Conservation (phyloP, 2,329 filamentous ascomycete genomes). For the Aspergillus calidoustus region DNA sequence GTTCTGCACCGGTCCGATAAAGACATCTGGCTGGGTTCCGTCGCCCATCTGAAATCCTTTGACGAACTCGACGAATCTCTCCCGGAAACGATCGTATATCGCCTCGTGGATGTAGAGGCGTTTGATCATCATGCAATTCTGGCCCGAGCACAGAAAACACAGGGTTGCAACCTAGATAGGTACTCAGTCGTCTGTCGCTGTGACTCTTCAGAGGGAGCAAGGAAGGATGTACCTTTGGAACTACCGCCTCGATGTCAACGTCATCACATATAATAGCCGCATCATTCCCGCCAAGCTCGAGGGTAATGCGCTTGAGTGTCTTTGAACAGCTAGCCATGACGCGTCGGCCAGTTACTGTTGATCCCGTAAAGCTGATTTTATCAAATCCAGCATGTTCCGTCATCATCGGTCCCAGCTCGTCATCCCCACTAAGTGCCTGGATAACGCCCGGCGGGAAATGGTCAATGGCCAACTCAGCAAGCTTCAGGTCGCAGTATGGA, state of each 20-base stretch:
- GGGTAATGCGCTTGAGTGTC: constrained; percentile 44
- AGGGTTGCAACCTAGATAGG: background rate
- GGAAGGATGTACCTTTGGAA: too few species aligned
- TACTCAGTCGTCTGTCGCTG: too few species aligned
- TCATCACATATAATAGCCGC: constrained; percentile 28
- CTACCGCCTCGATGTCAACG: background rate
- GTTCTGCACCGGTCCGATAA: constrained; percentile 66
- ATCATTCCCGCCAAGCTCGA: constrained; percentile 50
- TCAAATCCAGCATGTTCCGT: constrained; percentile 16
- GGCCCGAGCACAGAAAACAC: constrained; percentile 21
- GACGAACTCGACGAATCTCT: constrained; percentile 48
- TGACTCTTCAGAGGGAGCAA: too few species aligned
- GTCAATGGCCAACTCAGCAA: background rate
- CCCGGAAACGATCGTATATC: constrained; percentile 59
- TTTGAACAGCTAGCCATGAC: constrained; percentile 28
- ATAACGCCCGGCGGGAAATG: constrained; percentile 3
- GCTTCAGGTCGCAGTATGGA: constrained; percentile 11
- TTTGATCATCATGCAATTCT: constrained; percentile 59
- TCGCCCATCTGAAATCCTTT: constrained; percentile 42
- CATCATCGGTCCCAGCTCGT: background rate
- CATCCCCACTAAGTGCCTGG: constrained; percentile 13
- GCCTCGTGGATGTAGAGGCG: constrained; percentile 62
- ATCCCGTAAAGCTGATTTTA: constrained; percentile 25
- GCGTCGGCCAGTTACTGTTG: constrained; percentile 20
- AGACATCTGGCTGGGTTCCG: constrained; percentile 43